Evolutionary conservation across 768 basidiomycete species (phyloP), one percentile per base, ranked within the genome.

Genomic region (Lentinula sp.): DNA sequence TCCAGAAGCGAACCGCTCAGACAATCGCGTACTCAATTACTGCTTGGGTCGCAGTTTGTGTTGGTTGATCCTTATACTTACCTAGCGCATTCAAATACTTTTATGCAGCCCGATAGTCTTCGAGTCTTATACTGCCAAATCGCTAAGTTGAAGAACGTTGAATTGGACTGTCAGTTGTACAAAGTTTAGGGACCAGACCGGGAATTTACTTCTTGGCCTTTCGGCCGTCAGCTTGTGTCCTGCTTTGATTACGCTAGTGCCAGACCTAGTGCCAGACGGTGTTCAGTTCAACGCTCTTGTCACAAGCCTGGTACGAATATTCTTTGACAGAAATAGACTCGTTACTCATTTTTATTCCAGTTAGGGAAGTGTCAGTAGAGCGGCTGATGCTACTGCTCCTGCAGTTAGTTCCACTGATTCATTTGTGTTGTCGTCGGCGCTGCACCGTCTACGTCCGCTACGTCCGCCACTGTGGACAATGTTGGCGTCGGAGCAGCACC

Each of bases 191-290:
- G 84, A 84, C 32, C 69, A 64, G 8, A 40, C 68, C 1, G 84
- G 82, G 39, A 85, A 83, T 18, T 78, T 84, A 59, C 83, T 84
- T 7, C 78, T 84, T 57, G 81, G 81, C 48, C 67, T 72, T 49
- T 73, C 62, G 64, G 72, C 8, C 67, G 75, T 4, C 57, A 74
- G 65, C 63, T 80, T 80, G 21, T 84, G 84, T 68, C 76, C 76
- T 42, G 83, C 82, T 8, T 68, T 79, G 11, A 63, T 52, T 23
- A 83, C 80, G 3, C 76, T 80, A 48, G 75, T 85, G 62, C 57
- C 82, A 6, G 80, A 81, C 65, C 76, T 80, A 48, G 75, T 85
- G 62, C 56, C 82, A 6, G 80, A 81, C 65, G 82, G 84, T n/a
- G 51, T 69, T 34, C 81, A 84, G 68, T 67, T 82, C 11, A 64